A percentile compares a stretch with the other conserved stretches of the same genome.
phyloP scores from a whole-genome alignment of 345 rosid species.

The Litchi chinensis region DNA sequence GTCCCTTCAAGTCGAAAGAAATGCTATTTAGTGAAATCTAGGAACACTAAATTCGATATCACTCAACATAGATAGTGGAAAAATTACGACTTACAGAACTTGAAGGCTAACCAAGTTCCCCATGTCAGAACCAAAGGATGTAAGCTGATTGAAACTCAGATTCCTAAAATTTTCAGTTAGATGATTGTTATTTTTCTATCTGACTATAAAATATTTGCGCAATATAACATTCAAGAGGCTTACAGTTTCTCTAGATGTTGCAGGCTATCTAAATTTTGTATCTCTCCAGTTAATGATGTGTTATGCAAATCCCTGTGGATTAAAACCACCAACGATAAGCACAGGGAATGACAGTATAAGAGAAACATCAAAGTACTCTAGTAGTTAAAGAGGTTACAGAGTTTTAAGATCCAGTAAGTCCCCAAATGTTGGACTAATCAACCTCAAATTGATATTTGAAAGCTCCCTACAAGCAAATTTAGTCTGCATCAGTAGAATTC shows the following conservation, averaged over 20 bases:
- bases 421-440: slow-evolving; percentile 86
- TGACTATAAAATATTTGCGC: slow-evolving; percentile 1
- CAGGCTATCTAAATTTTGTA: slow-evolving; percentile 79
- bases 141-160: slow-evolving; percentile 77
- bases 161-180: slow-evolving; percentile 52
- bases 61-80: background rate
- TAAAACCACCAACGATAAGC: slow-evolving; percentile 6
- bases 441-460: slow-evolving; percentile 71
- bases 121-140: slow-evolving; percentile 72
- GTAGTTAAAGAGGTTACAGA: slow-evolving; percentile 52
- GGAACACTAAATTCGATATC: background rate
- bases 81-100: slow-evolving; percentile 64
- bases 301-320: slow-evolving; percentile 81
- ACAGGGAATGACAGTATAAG: background rate
- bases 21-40: background rate
- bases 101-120: slow-evolving; percentile 64
- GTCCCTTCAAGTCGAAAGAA: slow-evolving; percentile 53
- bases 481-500: slow-evolving; percentile 24
- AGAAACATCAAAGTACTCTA: background rate
- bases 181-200: slow-evolving; percentile 10
- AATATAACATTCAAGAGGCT: slow-evolving; percentile 14
- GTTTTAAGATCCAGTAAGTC: slow-evolving; percentile 84
- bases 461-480: slow-evolving; percentile 53
- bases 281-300: slow-evolving; percentile 81
- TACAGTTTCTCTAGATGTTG: slow-evolving; percentile 79